Evolutionary conservation across 768 basidiomycete genomes (phyloP).

Genomic region (Boletus reticuloceps): DNA sequence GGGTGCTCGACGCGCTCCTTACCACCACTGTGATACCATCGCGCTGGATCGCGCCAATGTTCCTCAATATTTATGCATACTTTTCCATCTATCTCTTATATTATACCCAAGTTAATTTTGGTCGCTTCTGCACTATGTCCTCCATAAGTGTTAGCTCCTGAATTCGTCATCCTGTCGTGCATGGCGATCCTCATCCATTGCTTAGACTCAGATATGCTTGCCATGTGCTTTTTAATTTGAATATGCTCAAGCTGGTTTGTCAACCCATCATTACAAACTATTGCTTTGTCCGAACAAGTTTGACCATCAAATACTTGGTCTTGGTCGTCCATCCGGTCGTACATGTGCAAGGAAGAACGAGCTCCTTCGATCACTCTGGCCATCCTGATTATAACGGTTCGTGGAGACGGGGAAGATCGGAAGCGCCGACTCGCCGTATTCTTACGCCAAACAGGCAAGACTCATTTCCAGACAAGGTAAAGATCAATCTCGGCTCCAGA

Average conservation of each 20-base stretch:
- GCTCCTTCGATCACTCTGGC: too few relatives aligned
- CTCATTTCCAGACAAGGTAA: too few relatives aligned
- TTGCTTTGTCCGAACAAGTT: too few relatives aligned
- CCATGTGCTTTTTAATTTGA: not conserved
- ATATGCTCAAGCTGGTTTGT: not conserved
- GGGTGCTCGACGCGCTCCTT: constrained; percentile 12
- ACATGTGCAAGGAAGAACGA: too few relatives aligned
- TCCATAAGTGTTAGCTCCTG: not conserved
- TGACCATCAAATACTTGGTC: too few relatives aligned
- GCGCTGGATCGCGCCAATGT: constrained; percentile 15
- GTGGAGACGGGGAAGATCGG: too few relatives aligned
- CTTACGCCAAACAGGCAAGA: too few relatives aligned
- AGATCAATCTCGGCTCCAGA: too few relatives aligned
- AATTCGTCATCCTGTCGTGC: not conserved
- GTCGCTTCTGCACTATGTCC: not conserved
- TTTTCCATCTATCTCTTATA: constrained; percentile 3
- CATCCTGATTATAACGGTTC: too few relatives aligned
- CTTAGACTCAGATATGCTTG: not conserved
- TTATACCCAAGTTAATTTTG: constrained; percentile 21
- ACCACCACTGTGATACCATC: not conserved
- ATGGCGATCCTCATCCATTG: not conserved
- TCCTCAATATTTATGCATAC: not conserved
- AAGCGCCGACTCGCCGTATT: too few relatives aligned
- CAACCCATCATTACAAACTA: too few relatives aligned
- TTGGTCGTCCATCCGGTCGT: too few relatives aligned